These are phyloP conservation scores for Candolleomyces aberdarensis DNA, from an alignment of 768 basidiomycete genomes.

Conservation along the genomic window DNA sequence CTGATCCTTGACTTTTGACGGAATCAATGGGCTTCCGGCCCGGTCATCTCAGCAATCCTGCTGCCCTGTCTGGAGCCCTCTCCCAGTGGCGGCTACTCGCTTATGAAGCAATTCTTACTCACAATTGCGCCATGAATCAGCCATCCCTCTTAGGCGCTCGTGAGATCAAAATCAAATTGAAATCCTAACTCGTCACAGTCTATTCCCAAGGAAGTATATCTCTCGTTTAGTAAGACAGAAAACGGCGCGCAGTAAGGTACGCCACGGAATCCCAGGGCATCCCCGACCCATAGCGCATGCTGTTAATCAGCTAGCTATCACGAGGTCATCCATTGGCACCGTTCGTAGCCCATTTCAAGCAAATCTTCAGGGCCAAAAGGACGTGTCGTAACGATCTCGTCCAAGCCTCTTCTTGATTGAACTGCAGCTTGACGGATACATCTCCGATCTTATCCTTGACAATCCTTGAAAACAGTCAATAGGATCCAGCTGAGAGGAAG, in stretches of 20 bases:
- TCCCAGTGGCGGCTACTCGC: background rate
- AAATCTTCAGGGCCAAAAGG: slow-evolving; percentile 82
- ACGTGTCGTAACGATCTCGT: slow-evolving; percentile 92
- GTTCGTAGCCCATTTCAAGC: slow-evolving; percentile 84
- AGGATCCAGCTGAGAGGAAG: slow-evolving; percentile 3
- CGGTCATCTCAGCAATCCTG: background rate
- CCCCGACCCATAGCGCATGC: background rate
- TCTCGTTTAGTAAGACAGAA: background rate
- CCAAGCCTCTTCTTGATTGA: slow-evolving; percentile 95
- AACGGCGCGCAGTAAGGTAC: background rate
- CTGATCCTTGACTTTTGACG: slow-evolving; percentile 16
- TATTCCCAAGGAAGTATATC: background rate
- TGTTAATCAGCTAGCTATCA: slow-evolving; percentile 3
- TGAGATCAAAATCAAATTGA: slow-evolving; percentile 4
- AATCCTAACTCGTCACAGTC: background rate
- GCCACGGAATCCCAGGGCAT: background rate
- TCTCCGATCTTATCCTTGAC: slow-evolving; percentile 95
- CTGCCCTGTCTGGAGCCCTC: background rate
- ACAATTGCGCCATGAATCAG: slow-evolving; percentile 23
- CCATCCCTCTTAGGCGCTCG: background rate
- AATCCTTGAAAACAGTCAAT: slow-evolving; percentile 50
- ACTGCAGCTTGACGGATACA: slow-evolving; percentile 90
- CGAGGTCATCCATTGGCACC: slow-evolving; percentile 57
- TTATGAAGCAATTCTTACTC: background rate
- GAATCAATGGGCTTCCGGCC: slow-evolving; percentile 15